Evolutionary conservation across 305 asterid species (phyloP).

Genomic region (Fraxinus floribunda): DNA sequence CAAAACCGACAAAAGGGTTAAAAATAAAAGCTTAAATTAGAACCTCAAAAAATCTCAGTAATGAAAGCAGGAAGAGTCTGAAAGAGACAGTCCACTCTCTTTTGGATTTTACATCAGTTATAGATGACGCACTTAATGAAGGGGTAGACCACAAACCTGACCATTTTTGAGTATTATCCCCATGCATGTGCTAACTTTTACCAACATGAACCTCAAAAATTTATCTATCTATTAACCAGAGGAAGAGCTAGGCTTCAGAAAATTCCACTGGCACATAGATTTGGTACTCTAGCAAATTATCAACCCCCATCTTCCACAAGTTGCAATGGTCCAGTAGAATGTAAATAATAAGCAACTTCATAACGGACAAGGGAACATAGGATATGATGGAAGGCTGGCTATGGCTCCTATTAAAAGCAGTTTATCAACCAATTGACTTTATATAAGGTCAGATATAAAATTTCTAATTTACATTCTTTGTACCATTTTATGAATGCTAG

Average conservation of each 20-base stretch:
- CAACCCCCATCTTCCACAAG: background rate
- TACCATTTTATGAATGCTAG: background rate
- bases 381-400: background rate
- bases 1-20: background rate
- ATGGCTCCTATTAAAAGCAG: background rate
- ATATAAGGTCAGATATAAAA: background rate
- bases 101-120: background rate
- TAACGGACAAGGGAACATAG: background rate
- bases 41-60: background rate
- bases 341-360: background rate
- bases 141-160: background rate
- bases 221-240: background rate
- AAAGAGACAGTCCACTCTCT: background rate
- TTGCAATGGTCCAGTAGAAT: background rate
- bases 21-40: background rate
- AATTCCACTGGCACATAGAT: background rate
- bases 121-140: background rate
- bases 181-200: background rate
- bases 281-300: background rate
- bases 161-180: background rate
- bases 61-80: background rate
- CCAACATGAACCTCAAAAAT: conserved; percentile 11
- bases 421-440: background rate
- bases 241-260: background rate
- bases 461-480: background rate